Conservation (phyloP, 495 filamentous ascomycete species). For the Neurospora sp. region DNA sequence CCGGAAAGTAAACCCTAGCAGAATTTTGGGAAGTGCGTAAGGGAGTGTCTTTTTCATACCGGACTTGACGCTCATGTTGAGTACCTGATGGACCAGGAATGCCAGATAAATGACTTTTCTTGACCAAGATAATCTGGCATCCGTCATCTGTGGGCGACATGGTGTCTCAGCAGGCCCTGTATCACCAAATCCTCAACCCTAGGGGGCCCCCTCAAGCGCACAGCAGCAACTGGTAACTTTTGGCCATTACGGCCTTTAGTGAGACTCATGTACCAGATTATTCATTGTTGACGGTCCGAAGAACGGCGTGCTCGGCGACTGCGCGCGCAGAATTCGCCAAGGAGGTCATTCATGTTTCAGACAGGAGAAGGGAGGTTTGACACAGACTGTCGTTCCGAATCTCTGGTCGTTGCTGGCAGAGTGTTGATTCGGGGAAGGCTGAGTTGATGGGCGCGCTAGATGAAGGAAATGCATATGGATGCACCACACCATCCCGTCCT, state of each 20-base stretch:
- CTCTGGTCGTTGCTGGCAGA: neutral
- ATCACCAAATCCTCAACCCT: constrained; percentile 4
- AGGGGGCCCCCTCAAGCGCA: neutral
- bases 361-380: neutral
- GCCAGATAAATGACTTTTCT: constrained; percentile 5
- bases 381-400: neutral
- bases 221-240: neutral
- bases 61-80: neutral
- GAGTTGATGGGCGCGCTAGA: neutral
- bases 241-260: neutral
- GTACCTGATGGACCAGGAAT: neutral
- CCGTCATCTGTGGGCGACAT: constrained; percentile 14
- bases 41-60: neutral
- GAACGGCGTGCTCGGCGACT: neutral
- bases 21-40: neutral
- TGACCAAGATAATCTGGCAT: constrained; percentile 5
- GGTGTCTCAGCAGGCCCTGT: constrained; percentile 13
- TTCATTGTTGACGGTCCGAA: neutral
- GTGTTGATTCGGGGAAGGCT: neutral
- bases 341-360: neutral
- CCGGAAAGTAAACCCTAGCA: neutral
- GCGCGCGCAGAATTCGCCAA: neutral
- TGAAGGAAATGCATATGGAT: neutral
- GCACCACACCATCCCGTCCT: neutral
- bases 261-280: neutral